Base-by-base conservation (phyloP, 192 early-diverging fungal genomes). In the Podila clonocystis region DNA sequence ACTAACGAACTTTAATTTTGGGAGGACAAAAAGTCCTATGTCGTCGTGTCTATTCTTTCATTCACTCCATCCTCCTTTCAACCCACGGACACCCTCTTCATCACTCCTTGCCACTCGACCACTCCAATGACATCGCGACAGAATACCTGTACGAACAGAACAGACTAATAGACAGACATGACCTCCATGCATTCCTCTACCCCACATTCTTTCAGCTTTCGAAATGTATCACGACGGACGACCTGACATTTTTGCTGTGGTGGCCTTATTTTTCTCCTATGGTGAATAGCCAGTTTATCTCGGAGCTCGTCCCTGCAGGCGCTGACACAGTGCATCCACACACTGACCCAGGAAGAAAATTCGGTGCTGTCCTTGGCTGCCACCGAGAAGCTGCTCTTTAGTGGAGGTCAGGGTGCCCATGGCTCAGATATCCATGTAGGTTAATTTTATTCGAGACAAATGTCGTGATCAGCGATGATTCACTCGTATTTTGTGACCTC, bases 301-400 rank as follows among this genome's bases (percentile, higher is more conserved):
- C 76, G 83, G 19, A 73, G 65, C 49, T 50, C 72, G 19, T 63
- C 72, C 4, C 34, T 67, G 64, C 67, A 73, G 28, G 34, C 41
- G 4, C 29, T 63, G 3, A 70, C 79, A 11, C 70, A 70, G 28
- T 87, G 87, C 59, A 64, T 80, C 15, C 89, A 90, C 50, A 87
- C 84, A 1, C 65, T 90, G 20, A 86, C 83, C 12, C 87, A 87
- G 65, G 84, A 88, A 11, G 85, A 86, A 36, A 73, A 90, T 34
- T 87, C 93, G 2, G 88, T 92, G 6, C 84, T 94, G 11, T 87
- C 93, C 20, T 68, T 94, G 29, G 91, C 90, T 19, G 86, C 88
- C 15, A 91, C 80, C 31, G 68, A 82, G 48, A 68, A 82, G 12
- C 83, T 89, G 57, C 77, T 94, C 12, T 92, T 93, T 68, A 91